Evolutionary conservation across 192 early-diverging fungal genomes (phyloP), one percentile per base, ranked within the genome.

Genomic region (Coemansia asiatica): DNA sequence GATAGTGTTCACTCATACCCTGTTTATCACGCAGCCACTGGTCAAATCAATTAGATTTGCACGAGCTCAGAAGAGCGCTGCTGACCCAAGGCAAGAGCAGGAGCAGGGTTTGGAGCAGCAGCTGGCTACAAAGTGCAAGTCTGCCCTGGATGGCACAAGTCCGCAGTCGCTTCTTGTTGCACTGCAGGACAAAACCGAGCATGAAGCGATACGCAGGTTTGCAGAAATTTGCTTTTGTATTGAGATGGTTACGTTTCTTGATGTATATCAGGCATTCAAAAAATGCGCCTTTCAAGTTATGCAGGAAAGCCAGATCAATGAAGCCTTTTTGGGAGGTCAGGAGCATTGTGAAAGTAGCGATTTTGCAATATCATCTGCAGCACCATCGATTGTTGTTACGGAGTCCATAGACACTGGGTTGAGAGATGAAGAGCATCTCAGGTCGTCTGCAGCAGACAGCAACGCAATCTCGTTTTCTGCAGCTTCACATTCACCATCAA

Each of bases 251-350:
- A 62, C 54, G 16, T 78, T 78, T 26, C 49, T 78, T 13, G 75
- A 78, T n/a, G 66, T 69, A 1, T 78, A 72, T 44, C 59, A 63
- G 31, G 75, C 75, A 19, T 66, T 78, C 33, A 78, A 78, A 50
- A 21, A 21, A 23, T 63, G 62, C 13, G 62, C 71, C 12, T 68
- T 67, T 22, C 44, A 47, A 48, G 61, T 55, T 26, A 55, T 61
- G 13, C 44, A 50, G 27, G 48, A 36, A 8, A 22, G 22, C 50
- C 50, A 53, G 21, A 13, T 22, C 5, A 44, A 44, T 18, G 40
- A 44, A 44, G 40, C 40, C 13, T 15, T 44, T 23, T 22, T 22
- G n/a, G 3, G 21, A 6, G 1, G 23, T 22, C 21, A 53, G n/a
- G 50, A 53, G 25, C 56, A 33, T 19, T 36, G 33, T 31, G 3